Evolutionary conservation across 805 yeast species (phyloP).

Genomic region (Candida sphagnicola): DNA sequence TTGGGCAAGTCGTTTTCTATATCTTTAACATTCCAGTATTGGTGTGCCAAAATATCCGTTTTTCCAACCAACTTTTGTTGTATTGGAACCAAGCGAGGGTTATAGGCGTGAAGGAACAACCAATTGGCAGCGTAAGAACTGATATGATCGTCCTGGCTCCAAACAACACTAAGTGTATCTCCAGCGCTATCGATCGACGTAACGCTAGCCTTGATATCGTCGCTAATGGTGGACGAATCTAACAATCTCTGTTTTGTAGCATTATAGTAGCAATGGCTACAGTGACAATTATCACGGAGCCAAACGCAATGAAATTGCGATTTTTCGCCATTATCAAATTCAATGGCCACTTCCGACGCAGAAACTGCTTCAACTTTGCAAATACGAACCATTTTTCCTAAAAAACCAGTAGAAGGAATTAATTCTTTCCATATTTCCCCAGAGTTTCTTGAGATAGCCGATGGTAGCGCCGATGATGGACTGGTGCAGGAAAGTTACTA

Average conservation of each 20-base stretch:
- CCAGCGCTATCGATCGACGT: conserved; percentile 9
- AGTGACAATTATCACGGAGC: conserved; percentile 65
- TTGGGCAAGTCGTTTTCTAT: conserved; percentile 40
- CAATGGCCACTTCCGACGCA: background rate
- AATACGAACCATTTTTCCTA: background rate
- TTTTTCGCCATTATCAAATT: conserved; percentile 4
- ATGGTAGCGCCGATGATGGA: too few relatives aligned
- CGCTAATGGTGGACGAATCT: conserved; percentile 45
- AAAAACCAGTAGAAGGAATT: too few relatives aligned
- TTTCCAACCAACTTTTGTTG: conserved; percentile 24
- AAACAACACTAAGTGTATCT: conserved; percentile 16
- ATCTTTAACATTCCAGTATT: conserved; percentile 43
- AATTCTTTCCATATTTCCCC: too few relatives aligned
- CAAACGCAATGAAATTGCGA: conserved; percentile 47
- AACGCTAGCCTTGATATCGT: conserved; percentile 20
- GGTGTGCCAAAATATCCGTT: conserved; percentile 22
- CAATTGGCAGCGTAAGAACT: conserved; percentile 36
- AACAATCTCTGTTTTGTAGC: conserved; percentile 57
- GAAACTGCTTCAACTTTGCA: background rate
- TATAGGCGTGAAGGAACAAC: conserved; percentile 49
- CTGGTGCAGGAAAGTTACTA: too few relatives aligned
- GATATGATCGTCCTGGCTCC: conserved; percentile 40
- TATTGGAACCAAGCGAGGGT: conserved; percentile 41
- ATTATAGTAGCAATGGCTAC: conserved; percentile 49
- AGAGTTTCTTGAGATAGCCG: too few relatives aligned